Evolutionary conservation across 345 rosid genomes (phyloP).

Genomic region (Reutealis trisperma): DNA sequence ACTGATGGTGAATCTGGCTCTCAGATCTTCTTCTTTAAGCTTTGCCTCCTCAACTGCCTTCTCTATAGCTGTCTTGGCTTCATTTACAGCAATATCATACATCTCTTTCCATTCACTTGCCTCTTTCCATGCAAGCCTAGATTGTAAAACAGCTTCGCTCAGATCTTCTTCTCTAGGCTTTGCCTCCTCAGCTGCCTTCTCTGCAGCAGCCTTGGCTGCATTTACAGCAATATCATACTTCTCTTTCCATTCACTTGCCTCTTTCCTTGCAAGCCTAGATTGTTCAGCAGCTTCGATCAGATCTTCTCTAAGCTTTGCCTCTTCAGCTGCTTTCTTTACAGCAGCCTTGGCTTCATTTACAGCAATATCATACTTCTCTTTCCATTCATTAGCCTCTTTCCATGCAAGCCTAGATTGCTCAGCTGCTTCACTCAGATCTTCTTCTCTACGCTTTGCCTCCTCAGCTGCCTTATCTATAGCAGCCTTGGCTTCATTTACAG

Average conservation of each 20-base stretch:
- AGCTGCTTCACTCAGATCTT: slow-evolving; percentile 4
- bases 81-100: slow-evolving; percentile 36
- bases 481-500: slow-evolving; percentile 28
- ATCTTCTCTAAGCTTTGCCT: slow-evolving; percentile 21
- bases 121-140: slow-evolving; percentile 34
- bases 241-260: slow-evolving; percentile 40
- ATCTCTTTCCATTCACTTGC: slow-evolving; percentile 42
- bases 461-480: slow-evolving; percentile 20
- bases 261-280: neutral
- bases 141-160: slow-evolving; percentile 14
- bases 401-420: slow-evolving; percentile 22
- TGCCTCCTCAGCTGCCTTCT: slow-evolving; percentile 19
- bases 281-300: too few relatives aligned
- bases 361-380: slow-evolving; percentile 39
- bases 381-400: slow-evolving; percentile 44
- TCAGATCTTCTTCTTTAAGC: slow-evolving; percentile 25
- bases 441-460: slow-evolving; percentile 20
- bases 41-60: slow-evolving; percentile 17
- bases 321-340: slow-evolving; percentile 20
- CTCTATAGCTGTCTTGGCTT: slow-evolving; percentile 22
- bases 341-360: slow-evolving; percentile 27
- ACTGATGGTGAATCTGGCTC: slow-evolving; percentile 33
- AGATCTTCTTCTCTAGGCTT: slow-evolving; percentile 17
- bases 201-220: slow-evolving; percentile 25
- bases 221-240: slow-evolving; percentile 36